Evolutionary conservation across 2,329 filamentous ascomycete species (phyloP), one percentile per base, ranked within the genome.

Genomic region (Fusarium longipes): DNA sequence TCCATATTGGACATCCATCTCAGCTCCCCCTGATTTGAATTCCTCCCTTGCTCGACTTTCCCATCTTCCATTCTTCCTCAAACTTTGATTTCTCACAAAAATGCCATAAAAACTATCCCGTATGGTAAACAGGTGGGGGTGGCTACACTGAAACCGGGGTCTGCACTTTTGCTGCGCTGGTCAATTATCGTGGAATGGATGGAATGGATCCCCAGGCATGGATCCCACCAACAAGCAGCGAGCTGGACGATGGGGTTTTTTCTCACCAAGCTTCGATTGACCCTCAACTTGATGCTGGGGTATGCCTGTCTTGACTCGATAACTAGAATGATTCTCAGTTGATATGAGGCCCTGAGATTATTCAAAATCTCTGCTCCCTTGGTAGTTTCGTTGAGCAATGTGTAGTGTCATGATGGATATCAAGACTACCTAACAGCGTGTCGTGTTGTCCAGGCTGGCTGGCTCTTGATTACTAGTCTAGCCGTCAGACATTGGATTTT

Each of bases 191-290:
- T 56, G 40, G 42, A 57, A 62, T 67, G 59, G 54, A 62, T 67
- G 59, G 54, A 44, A 55, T 48, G 27, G 55, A 66, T 67, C 52
- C 48, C 35, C 63, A 52, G 49, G 32, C 48, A n/a, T n/a, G n/a
- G n/a, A n/a, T n/a, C n/a, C n/a, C 45, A 56, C 68, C 56, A 67
- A 57, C 51, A 61, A 68, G 60, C 65, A 60, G 51, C 45, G 48
- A 70, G 51, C 61, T 68, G 57, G 58, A 51, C 44, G 57, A 70
- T 65, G 57, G 57, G 57, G 53, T 63, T 63, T 63, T 63, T 63
- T 63, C 52, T 63, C 48, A 65, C 65, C 45, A 50, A 66, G 44
- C 45, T 53, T 68, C 43, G 40, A 47, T 39, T 39, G 47, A 44
- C 39, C 42, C 55, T 58, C 39, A 53, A 55, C 27, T 47, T 51